A percentile compares a stretch with the other conserved stretches of the same genome.
Evolutionary conservation across 1,139 yeast genomes (phyloP).

Genomic region (Sugiyamaella grinbergsii): DNA sequence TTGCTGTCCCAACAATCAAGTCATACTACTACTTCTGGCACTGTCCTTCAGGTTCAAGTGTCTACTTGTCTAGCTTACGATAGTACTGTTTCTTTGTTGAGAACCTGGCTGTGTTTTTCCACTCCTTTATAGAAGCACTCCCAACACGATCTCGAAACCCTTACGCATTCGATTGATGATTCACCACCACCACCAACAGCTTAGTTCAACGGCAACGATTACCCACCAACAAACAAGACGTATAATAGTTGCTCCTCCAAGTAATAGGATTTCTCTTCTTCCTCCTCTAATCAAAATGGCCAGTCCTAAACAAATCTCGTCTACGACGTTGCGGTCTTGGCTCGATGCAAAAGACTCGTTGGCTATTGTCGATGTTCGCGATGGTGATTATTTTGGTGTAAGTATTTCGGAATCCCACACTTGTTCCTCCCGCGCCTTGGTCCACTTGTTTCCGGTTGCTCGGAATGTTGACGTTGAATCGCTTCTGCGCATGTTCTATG

Average conservation of each 20-base stretch:
- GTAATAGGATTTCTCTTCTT: not conserved
- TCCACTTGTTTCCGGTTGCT: not conserved
- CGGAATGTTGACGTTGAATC: not conserved
- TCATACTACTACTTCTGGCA: no score
- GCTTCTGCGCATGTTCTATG: conserved; percentile 1
- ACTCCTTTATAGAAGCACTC: conserved; percentile 19
- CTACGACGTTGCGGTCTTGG: conserved; percentile 36
- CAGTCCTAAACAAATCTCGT: conserved; percentile 25
- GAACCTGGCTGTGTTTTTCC: conserved; percentile 11
- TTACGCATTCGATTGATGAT: not conserved
- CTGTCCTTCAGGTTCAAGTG: no score
- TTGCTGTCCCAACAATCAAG: no score
- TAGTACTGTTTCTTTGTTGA: no score
- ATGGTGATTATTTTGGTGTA: conserved; percentile 68
- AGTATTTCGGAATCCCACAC: conserved; percentile 33
- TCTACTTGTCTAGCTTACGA: no score
- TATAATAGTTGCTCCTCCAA: not conserved
- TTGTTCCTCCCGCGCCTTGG: not conserved
- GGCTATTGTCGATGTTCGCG: conserved; percentile 84
- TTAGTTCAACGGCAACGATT: not conserved
- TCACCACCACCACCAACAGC: no score
- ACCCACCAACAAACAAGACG: not conserved
- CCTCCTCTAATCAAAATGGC: conserved; percentile 4
- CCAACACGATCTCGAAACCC: no score
- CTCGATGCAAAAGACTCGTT: conserved; percentile 39